Evolutionary conservation across 2,329 filamentous ascomycete genomes (phyloP).

Genomic region (Myrmaecium sp.): DNA sequence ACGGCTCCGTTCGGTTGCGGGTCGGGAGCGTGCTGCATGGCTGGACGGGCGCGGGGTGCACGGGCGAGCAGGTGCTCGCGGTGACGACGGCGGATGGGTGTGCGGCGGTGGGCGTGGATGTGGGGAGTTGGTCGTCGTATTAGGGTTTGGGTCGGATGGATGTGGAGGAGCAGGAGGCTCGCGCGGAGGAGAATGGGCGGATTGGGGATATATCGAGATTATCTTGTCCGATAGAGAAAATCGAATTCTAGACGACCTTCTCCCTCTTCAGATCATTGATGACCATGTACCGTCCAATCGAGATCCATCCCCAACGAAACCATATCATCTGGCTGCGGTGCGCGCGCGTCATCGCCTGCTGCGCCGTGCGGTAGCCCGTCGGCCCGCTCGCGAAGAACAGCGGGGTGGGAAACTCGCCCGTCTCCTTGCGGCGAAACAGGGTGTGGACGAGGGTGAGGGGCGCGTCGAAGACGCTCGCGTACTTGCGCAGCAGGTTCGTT

Average conservation of each 20-base stretch:
- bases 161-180: neutral
- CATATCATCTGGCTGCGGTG: constrained; percentile 96
- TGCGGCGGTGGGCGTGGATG: no score
- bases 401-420: constrained; percentile 35
- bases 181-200: neutral
- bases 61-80: no score
- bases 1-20: no score
- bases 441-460: constrained; percentile 50
- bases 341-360: constrained; percentile 73
- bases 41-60: no score
- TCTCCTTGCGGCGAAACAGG: constrained; percentile 31
- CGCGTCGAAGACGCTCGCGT: constrained; percentile 58
- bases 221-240: no score
- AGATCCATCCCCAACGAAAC: constrained; percentile 96
- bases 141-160: neutral
- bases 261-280: constrained; percentile 68
- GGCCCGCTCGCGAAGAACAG: constrained; percentile 59
- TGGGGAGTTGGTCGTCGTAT: neutral
- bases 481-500: constrained; percentile 63
- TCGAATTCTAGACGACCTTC: constrained; percentile 19
- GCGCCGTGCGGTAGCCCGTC: constrained; percentile 46
- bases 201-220: neutral
- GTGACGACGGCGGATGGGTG: no score
- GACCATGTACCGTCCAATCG: constrained; percentile 81
- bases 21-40: no score